Conservation (phyloP, 73 alveolate genomes). For the Effrenium voratum region DNA sequence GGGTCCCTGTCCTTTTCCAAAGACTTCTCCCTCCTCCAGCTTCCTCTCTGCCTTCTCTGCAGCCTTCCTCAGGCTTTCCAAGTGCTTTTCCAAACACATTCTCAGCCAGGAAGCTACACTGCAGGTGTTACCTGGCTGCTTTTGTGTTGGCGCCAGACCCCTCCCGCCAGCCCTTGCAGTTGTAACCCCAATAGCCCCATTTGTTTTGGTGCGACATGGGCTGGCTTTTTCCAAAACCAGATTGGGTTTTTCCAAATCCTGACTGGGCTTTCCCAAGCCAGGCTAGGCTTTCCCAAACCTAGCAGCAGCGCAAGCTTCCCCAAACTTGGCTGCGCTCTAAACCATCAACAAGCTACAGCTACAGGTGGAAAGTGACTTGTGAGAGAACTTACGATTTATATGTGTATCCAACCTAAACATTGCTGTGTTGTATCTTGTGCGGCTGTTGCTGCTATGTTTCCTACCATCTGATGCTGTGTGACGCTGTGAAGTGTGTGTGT, state of each 20-base stretch:
- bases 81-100: not conserved
- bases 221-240: not conserved
- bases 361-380: not conserved
- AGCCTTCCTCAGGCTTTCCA: not conserved
- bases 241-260: constrained; percentile 1
- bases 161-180: not conserved
- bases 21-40: not conserved
- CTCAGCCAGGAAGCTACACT: not conserved
- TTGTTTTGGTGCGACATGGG: not conserved
- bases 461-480: not conserved
- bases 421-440: not conserved
- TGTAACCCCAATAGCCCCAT: not conserved
- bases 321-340: no score
- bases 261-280: not conserved
- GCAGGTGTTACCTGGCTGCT: not conserved
- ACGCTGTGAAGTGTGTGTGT: no score
- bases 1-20: not conserved
- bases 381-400: not conserved
- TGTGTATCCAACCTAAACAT: not conserved
- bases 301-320: no score
- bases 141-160: not conserved
- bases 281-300: no score
- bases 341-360: not conserved
- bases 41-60: not conserved
- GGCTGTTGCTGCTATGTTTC: not conserved